Evolutionary conservation across 139 green algal genomes (phyloP), one percentile per base, ranked within the genome.

Genomic region (Mesotaenium endlicherianum): DNA sequence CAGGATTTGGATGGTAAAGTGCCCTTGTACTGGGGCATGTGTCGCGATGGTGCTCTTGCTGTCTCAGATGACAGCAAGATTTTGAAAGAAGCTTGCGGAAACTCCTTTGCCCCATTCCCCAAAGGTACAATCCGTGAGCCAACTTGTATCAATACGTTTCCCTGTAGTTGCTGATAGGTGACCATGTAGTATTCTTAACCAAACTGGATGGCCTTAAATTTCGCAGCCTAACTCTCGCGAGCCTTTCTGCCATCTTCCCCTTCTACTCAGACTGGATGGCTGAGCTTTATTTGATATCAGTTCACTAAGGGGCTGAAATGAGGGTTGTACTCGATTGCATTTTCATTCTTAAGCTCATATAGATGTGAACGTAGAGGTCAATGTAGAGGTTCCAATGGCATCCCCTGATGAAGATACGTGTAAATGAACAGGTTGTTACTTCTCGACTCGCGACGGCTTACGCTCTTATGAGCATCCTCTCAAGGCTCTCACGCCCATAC

Each of bases 1-100:
- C 70, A 79, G 70, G 70, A 79, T 20, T 17, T 36, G 6, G 34
- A 68, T 31, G 70, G 70, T 30, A 79, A 70, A 38, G 70, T 79
- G 70, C 70, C 70, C 4, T 79, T 79, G 70, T 79, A 79, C 47
- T 79, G 70, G 70, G 70, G 70, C 70, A 79, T 41, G 45, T 79
- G 70, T 38, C 6, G 64, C n/a, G 70, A 79, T 20, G 70, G 70
- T 40, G 70, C 64, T 30, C 47, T 79, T 30, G 70, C 59, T 17
- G 49, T 82, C 42, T 82, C 75, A 2, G 45, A 82, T 43, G 47
- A 79, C 59, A 31, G n/a, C 17, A n/a, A 41, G 14, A 31, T 71
- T 0, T n/a, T 82, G 26, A 82, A 82, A 14, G 44, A 41, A 8
- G 45, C 26, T 50, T 67, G 26, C n/a, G 44, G 45, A 38, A 42